These are phyloP conservation scores for Candida patagonica DNA, from an alignment of 805 yeast species.

Conservation along the genomic window DNA sequence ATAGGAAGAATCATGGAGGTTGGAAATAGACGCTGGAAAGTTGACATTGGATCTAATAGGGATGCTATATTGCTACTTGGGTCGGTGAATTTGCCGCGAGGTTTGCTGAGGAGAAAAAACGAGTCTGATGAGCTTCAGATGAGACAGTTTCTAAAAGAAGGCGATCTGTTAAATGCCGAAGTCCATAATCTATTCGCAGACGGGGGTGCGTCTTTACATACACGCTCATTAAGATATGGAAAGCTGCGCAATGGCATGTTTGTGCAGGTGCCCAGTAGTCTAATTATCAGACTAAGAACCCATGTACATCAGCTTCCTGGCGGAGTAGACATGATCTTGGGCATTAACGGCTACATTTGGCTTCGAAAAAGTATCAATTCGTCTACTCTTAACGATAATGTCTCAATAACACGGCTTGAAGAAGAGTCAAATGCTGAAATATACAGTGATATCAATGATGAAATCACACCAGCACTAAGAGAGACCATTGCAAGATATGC, in stretches of 20 bases:
- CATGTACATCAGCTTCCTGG: conserved; percentile 90
- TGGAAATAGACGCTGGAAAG: conserved; percentile 91
- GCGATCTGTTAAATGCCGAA: conserved; percentile 91
- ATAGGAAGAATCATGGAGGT: conserved; percentile 93
- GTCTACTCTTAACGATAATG: conserved; percentile 24
- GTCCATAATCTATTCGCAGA: conserved; percentile 83
- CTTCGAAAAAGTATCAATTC: conserved; percentile 50
- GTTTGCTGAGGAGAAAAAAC: conserved; percentile 84
- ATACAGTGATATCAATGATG: conserved; percentile 81
- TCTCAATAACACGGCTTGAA: conserved; percentile 73
- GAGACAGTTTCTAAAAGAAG: conserved; percentile 90
- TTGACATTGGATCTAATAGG: conserved; percentile 90
- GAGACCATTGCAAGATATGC: conserved; percentile 76
- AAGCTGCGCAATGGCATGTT: conserved; percentile 87
- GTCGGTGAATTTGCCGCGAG: conserved; percentile 95
- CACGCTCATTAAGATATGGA: conserved; percentile 92
- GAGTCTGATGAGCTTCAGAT: conserved; percentile 95
- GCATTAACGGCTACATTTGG: conserved; percentile 95
- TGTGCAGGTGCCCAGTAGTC: conserved; percentile 68
- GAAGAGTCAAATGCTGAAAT: conserved; percentile 89
- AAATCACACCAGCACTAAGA: conserved; percentile 50
- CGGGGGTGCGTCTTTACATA: conserved; percentile 90
- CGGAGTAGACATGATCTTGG: conserved; percentile 80
- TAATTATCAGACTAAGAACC: conserved; percentile 76
- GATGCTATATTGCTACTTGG: conserved; percentile 91